Evolutionary conservation across 2,329 filamentous ascomycete species (phyloP).

Genomic region (Sporothrix variecibatus): DNA sequence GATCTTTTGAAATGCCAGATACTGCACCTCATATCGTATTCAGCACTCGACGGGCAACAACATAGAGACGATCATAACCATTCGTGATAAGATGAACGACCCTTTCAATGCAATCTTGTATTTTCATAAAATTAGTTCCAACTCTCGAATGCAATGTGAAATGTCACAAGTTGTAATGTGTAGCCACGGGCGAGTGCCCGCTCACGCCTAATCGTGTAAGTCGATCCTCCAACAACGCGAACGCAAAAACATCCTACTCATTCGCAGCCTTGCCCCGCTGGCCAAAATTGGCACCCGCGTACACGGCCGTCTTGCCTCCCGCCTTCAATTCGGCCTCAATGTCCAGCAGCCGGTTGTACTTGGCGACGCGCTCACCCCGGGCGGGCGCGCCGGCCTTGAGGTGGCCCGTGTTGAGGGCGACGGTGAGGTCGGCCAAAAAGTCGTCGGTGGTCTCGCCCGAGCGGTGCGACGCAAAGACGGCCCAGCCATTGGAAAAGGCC

Average conservation of each 20-base stretch:
- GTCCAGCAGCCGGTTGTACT: conserved; percentile 48
- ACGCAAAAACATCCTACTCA: not conserved
- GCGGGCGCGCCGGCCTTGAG: conserved; percentile 45
- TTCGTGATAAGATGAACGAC: too few relatives aligned
- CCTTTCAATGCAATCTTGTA: too few relatives aligned
- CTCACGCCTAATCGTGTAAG: too few relatives aligned
- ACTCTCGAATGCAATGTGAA: too few relatives aligned
- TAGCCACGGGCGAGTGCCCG: too few relatives aligned
- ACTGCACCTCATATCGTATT: too few relatives aligned
- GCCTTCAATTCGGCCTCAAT: conserved; percentile 39
- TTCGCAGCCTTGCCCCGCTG: not conserved
- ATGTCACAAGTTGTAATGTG: too few relatives aligned
- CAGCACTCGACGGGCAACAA: too few relatives aligned
- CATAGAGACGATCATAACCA: too few relatives aligned
- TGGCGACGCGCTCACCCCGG: conserved; percentile 45
- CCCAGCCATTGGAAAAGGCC: conserved; percentile 41
- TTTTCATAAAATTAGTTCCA: too few relatives aligned
- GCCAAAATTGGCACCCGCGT: not conserved
- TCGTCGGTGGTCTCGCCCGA: conserved; percentile 47
- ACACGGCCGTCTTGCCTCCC: not conserved
- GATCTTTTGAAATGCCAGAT: too few relatives aligned
- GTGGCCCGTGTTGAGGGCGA: conserved; percentile 43
- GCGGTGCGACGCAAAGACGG: conserved; percentile 47
- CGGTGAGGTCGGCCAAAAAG: conserved; percentile 46
- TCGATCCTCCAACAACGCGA: too few relatives aligned